A percentile compares a stretch with the other conserved stretches of the same genome.
phyloP scores from a whole-genome alignment of 257 asterid genomes.

The Anisodus acutangulus region DNA sequence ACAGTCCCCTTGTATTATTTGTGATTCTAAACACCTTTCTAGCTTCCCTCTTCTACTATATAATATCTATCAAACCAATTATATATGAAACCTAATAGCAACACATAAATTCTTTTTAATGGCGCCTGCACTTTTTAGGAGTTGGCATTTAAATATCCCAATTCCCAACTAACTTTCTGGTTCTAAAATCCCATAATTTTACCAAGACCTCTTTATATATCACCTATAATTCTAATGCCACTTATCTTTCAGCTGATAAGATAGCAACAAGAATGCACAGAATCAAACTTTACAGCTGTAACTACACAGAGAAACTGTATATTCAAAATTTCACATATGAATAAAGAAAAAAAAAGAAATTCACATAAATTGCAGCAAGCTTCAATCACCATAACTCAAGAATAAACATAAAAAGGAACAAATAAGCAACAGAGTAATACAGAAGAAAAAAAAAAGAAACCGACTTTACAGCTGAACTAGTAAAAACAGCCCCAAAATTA shows the following conservation, averaged over 20 bases:
- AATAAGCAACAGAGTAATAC: neutral
- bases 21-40: neutral
- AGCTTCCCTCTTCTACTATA: neutral
- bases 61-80: neutral
- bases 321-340: neutral
- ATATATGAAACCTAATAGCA: neutral
- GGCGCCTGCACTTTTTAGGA: neutral
- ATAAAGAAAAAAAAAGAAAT: neutral
- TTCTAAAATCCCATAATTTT: neutral
- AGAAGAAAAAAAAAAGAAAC: neutral
- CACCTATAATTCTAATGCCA: neutral
- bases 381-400: neutral
- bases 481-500: neutral
- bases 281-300: neutral
- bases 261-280: neutral
- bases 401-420: neutral
- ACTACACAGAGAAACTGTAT: neutral
- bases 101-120: neutral
- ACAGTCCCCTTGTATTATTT: neutral
- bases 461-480: neutral
- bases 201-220: neutral
- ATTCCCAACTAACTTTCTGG: neutral
- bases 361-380: neutral
- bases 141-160: neutral
- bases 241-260: neutral